Conservation (phyloP, 2,329 filamentous ascomycete genomes). For the Pleoardoris graminearum region DNA sequence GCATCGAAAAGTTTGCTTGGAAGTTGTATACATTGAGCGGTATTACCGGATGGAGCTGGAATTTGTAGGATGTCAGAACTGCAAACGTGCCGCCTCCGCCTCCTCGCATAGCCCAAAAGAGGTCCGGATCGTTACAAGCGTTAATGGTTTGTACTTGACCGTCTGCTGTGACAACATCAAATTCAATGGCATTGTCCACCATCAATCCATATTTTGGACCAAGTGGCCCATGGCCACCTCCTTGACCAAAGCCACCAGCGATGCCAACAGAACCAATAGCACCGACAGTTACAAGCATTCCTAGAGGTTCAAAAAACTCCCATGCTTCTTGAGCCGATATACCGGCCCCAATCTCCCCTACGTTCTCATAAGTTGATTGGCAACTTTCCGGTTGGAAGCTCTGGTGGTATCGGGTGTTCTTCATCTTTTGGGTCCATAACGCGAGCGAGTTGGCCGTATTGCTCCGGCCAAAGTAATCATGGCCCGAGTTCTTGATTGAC, state of each 20-base stretch:
- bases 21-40: slow-evolving; percentile 44
- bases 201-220: slow-evolving; percentile 50
- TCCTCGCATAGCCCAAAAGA: slow-evolving; percentile 45
- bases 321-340: slow-evolving; percentile 43
- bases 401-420: slow-evolving; percentile 32
- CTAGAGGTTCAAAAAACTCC: slow-evolving; percentile 38
- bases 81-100: slow-evolving; percentile 44
- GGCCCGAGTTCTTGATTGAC: slow-evolving; percentile 44
- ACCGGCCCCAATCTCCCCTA: slow-evolving; percentile 41
- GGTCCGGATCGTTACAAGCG: slow-evolving; percentile 38
- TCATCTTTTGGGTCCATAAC: slow-evolving; percentile 44
- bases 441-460: slow-evolving; percentile 40
- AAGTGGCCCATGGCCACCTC: slow-evolving; percentile 60
- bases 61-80: slow-evolving; percentile 43
- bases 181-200: slow-evolving; percentile 43
- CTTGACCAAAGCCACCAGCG: slow-evolving; percentile 48
- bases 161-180: slow-evolving; percentile 41
- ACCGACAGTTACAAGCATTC: slow-evolving; percentile 42
- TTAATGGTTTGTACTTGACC: slow-evolving; percentile 37
- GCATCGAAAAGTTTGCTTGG: slow-evolving; percentile 32
- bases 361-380: slow-evolving; percentile 32
- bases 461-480: slow-evolving; percentile 43
- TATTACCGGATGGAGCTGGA: slow-evolving; percentile 39
- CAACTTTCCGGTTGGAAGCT: slow-evolving; percentile 31
- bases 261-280: slow-evolving; percentile 54